A percentile compares a stretch with the other conserved stretches of the same genome.
Evolutionary conservation across 176 grass and related monocot genomes (phyloP).

Genomic region (Avena eriantha): DNA sequence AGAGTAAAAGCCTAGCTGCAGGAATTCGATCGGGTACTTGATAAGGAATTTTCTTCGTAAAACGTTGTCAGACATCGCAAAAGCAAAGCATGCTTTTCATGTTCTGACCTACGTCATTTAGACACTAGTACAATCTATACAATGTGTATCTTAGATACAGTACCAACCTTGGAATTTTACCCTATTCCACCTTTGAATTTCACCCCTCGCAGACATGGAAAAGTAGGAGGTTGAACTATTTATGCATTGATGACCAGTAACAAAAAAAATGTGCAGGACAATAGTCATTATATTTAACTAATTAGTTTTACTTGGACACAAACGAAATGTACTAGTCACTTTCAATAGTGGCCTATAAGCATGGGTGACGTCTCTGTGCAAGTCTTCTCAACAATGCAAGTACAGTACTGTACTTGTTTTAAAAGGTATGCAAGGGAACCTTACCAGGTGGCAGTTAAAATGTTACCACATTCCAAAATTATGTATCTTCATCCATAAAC

Average conservation of each 20-base stretch:
- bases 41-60: neutral
- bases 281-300: neutral
- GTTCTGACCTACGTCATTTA: neutral
- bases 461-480: conserved; percentile 38
- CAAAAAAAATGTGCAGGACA: neutral
- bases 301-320: conserved; percentile 3
- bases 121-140: neutral
- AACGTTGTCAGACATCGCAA: neutral
- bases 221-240: neutral
- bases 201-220: neutral
- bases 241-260: neutral
- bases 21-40: neutral
- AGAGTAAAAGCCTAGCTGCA: neutral
- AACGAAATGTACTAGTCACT: conserved; percentile 10
- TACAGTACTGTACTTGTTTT: neutral
- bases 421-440: conserved; percentile 10
- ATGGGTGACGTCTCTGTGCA: neutral
- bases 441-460: conserved; percentile 62
- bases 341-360: neutral
- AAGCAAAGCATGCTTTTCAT: neutral
- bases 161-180: neutral
- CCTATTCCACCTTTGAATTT: conserved; percentile 2
- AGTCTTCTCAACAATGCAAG: neutral
- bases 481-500: conserved; percentile 62
- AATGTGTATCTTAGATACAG: neutral